A percentile compares a stretch with the other conserved stretches of the same genome.
Evolutionary conservation across 2,329 filamentous ascomycete genomes (phyloP).

Genomic region (Paecilomyces sp.): DNA sequence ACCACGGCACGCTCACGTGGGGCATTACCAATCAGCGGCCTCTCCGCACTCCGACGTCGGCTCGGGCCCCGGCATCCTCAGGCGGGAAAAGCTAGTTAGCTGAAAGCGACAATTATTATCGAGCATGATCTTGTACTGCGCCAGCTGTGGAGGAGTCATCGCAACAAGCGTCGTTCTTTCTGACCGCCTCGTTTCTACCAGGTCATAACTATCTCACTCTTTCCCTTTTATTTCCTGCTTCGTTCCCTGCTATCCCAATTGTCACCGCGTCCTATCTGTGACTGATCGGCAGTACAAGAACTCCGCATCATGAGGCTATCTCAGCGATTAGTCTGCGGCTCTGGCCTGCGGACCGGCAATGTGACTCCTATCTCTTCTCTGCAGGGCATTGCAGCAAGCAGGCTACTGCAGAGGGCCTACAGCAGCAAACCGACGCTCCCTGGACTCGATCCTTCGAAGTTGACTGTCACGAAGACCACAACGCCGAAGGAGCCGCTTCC

Average conservation of each 20-base stretch:
- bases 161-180: background rate
- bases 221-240: conserved; percentile 2
- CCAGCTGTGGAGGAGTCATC: background rate
- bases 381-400: conserved; percentile 18
- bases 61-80: background rate
- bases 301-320: conserved; percentile 23
- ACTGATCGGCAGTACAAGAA: background rate
- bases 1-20: background rate
- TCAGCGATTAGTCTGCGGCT: conserved; percentile 27
- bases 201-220: conserved; percentile 2
- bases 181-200: background rate
- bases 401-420: conserved; percentile 44
- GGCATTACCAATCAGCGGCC: conserved; percentile 1
- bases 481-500: conserved; percentile 68
- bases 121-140: background rate
- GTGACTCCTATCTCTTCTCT: conserved; percentile 14
- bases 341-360: conserved; percentile 17
- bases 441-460: conserved; percentile 68
- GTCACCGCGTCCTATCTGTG: background rate
- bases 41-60: conserved; percentile 1
- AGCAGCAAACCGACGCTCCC: conserved; percentile 42
- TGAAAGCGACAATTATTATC: background rate
- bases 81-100: background rate
- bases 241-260: conserved; percentile 1
- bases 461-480: conserved; percentile 66